Evolutionary conservation across 106 monocot genomes (phyloP).

Genomic region (Gastrodia elata): DNA sequence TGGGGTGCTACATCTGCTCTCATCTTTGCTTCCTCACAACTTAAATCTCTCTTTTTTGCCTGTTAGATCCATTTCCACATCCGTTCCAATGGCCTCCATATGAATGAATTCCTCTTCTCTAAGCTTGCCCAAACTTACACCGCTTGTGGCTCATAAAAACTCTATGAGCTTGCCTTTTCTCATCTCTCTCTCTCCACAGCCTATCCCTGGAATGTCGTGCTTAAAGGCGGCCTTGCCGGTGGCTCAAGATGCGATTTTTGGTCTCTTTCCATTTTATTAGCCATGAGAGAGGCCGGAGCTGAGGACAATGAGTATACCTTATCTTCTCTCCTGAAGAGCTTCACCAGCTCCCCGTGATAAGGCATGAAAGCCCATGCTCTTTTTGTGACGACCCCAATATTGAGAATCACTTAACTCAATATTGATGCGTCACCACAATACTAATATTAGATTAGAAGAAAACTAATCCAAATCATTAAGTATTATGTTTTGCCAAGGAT

Average conservation of each 20-base stretch:
- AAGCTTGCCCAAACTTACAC: slow-evolving; percentile 64
- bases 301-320: slow-evolving; percentile 61
- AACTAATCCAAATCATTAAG: no score
- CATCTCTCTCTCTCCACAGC: slow-evolving; percentile 12
- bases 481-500: no score
- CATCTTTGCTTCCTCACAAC: slow-evolving; percentile 53
- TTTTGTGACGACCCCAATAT: no score
- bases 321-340: slow-evolving; percentile 68
- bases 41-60: slow-evolving; percentile 19
- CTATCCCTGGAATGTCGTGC: slow-evolving; percentile 69
- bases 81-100: slow-evolving; percentile 34
- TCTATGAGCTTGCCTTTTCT: slow-evolving; percentile 32
- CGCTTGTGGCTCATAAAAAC: slow-evolving; percentile 34
- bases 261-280: slow-evolving; percentile 28
- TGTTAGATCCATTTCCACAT: slow-evolving; percentile 62
- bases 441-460: no score
- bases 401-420: no score
- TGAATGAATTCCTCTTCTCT: slow-evolving; percentile 54
- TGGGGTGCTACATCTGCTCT: slow-evolving; percentile 69
- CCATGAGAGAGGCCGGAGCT: slow-evolving; percentile 61
- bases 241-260: slow-evolving; percentile 32
- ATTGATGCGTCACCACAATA: no score
- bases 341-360: slow-evolving; percentile 50
- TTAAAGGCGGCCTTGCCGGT: slow-evolving; percentile 36
- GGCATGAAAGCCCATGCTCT: slow-evolving; percentile 61